Evolutionary conservation across 306 rosid species (phyloP), one percentile per base, ranked within the genome.

Genomic region (Glycine tomentella): DNA sequence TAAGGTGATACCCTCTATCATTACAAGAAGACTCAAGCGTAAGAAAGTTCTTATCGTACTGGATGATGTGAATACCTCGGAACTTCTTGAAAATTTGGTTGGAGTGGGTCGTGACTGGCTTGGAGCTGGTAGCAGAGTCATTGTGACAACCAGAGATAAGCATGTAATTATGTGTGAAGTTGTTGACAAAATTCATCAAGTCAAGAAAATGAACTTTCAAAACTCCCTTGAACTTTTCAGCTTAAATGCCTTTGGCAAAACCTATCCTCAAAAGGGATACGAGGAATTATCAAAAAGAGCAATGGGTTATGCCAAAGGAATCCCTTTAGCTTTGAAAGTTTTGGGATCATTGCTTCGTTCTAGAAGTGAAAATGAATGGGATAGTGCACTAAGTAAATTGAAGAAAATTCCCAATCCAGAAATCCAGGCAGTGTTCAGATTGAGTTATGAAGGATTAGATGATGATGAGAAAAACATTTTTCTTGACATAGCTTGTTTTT

Each of bases 241-340:
- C 59, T 70, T 34, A 16, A 53, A 82, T 46, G 87, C 87, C 40
- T 87, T 87, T 36, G 33, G 52, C 3, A 50, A 50, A 0, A 3
- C 1, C 5, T 1, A 8, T 14, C 81, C 81, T 2, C 0, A 1
- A 31, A 0, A 16, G 3, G 73, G 16, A 49, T 75, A 11, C 33
- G 13, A 5, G 17, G 69, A 87, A 11, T n/a, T 76, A n/a, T 66
- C 79, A 9, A 12, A 45, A 3, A 42, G 31, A 58, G 83, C 61
- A 13, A 16, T 83, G 3, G 8, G 1, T 12, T 80, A 72, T 72
- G 67, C 79, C 42, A 52, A 58, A 5, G 83, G 87, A 4, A 56
- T 56, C 48, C 89, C 87, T 11, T 51, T 83, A 33, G 85, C 81
- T 72, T 15, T 84, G 16, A 42, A 25, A 8, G 53, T 80, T 33